Base-by-base conservation (phyloP, 208 protist species). In the Porcisia deanei region DNA sequence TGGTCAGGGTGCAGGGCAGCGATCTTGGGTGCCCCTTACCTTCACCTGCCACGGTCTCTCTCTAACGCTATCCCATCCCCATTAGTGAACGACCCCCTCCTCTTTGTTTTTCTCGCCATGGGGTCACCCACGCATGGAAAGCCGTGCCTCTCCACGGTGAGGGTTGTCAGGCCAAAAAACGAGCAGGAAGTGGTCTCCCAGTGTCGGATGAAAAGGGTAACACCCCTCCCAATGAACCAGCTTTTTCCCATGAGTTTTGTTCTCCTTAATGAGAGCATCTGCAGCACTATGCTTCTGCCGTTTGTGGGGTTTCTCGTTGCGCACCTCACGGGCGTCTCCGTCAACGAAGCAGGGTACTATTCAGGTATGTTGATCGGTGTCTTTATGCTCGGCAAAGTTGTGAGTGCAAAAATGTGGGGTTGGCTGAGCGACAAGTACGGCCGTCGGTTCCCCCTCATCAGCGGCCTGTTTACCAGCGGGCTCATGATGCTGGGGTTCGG, bases 401-500 rank as follows among this genome's bases (percentile, higher is more conserved):
- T 86, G 22, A 87, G 79, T 60, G 68, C 83, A 14, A 81, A 71
- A 54, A 79, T 81, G 72, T 94, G 90, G 90, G 90, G 90, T 14
- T 80, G 71, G 65, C 10, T 94, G 5, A 91, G 87, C 66, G 90
- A 94, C 77, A 59, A 81, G 30, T 92, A 92, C 76, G 90, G 90
- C 14, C 82, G 90, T 53, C 77, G 84, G 16, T 74, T 82, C 22
- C 84, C 88, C 6, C 75, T 94, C 54, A 71, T 92, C 45, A 77
- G 75, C 57, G 90, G 90, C 22, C 84, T 94, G 0, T 85, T 92
- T 65, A 81, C 67, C 25, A 89, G 84, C 59, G 90, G 86, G 4
- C 49, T 91, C 57, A 87, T 90, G 76, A 90, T 92, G 78, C 75
- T 94, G 58, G 78, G 78, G 14, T 94, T 94, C 73, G 87, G 90